Evolutionary conservation across 805 yeast species (phyloP), one percentile per base, ranked within the genome.

Genomic region (Schwanniomyces yamadae): DNA sequence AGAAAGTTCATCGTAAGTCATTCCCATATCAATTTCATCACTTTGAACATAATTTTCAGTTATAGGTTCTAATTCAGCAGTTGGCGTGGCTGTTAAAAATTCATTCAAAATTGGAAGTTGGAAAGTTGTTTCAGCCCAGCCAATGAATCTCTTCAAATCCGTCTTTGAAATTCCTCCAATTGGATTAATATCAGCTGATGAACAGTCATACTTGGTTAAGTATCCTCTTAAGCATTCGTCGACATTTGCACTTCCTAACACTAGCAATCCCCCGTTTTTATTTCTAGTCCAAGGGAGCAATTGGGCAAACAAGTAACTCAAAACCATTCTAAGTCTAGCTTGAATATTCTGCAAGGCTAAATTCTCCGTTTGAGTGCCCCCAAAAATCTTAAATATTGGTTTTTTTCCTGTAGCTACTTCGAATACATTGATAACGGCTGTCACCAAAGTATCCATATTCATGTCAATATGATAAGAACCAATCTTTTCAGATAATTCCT

Each of bases 101-200:
- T 80, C 84, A 28, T 73, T 63, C 45, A 93, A 67, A 15, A 93
- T 74, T 4, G 96, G 96, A 53, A 91, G 56, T 1, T 84, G 73
- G 55, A 84, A 91, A 36, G 75, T 69, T 5, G 52, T 57, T 21
- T 78, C 71, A 0, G 97, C 88, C 77, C 88, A 93, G 2, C 71
- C 77, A 34, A 93, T 93, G 52, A 95, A 93, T 34, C 76, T 71
- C 56, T 87, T 89, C 56, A 93, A 68, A 55, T 95, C 99, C 0
- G 89, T 88, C 57, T 93, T 93, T 11, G 99, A 91, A 28, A 93
- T 87, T 23, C 97, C 96, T n/a, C 99, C 99, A 48, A 93, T 95
- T 18, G 99, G 99, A 56, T 93, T 93, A 41, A 93, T 78, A 64
- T 93, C 99, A 1, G 99, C 99, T 12, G 95, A 82, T 3, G 98